Conservation (phyloP, 2,329 filamentous ascomycete species). For the Fusarium penzigii region DNA sequence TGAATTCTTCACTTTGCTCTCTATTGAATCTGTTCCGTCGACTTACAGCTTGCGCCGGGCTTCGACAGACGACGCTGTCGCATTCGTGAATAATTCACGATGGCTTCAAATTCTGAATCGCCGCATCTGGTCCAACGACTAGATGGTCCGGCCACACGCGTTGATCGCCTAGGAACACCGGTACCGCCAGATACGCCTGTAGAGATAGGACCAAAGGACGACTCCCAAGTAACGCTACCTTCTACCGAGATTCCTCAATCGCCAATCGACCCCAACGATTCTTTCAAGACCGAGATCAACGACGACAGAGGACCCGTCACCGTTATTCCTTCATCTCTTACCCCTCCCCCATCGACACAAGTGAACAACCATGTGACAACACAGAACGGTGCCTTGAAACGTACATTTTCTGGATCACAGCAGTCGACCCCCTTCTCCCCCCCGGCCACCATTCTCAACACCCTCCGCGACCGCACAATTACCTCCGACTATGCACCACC, state of each 20-base stretch:
- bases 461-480: constrained; percentile 32
- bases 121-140: constrained; percentile 34
- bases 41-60: too few relatives aligned
- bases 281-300: constrained; percentile 52
- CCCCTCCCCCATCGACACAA: constrained; percentile 59
- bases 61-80: neutral
- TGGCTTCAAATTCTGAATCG: constrained; percentile 36
- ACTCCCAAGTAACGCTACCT: constrained; percentile 56
- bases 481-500: constrained; percentile 49
- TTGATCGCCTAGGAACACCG: constrained; percentile 36
- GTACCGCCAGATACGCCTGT: constrained; percentile 34
- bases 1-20: neutral
- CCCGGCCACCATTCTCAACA: constrained; percentile 48
- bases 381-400: constrained; percentile 25
- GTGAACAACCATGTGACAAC: constrained; percentile 33
- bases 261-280: constrained; percentile 49
- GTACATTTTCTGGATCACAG: constrained; percentile 44
- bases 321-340: constrained; percentile 59
- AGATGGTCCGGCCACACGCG: constrained; percentile 31
- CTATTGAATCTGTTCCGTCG: neutral
- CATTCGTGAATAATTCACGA: constrained; percentile 25
- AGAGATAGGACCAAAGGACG: constrained; percentile 32
- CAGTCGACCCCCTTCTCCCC: constrained; percentile 54
- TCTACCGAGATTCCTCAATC: constrained; percentile 59
- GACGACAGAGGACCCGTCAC: constrained; percentile 46